phyloP scores from a whole-genome alignment of 768 basidiomycete genomes.

The Galerina marginata region DNA sequence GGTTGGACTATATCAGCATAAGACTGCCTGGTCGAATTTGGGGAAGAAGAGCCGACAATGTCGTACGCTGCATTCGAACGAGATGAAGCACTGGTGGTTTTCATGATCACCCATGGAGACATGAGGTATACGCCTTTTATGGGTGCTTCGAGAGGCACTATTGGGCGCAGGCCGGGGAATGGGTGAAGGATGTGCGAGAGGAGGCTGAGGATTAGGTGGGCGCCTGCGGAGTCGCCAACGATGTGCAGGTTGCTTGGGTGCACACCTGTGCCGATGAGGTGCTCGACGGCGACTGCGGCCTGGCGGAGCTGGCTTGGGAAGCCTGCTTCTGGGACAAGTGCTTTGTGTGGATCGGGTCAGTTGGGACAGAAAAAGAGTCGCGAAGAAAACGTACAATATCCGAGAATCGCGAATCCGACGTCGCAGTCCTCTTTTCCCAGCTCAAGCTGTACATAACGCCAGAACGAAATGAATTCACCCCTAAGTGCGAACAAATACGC shows the following conservation, averaged over 20 bases:
- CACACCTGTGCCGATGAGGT: slow-evolving; percentile 33
- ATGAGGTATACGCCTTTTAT: slow-evolving; percentile 33
- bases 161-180: not conserved
- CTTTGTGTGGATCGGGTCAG: slow-evolving; percentile 5
- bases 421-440: slow-evolving; percentile 1
- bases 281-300: slow-evolving; percentile 31
- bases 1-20: slow-evolving; percentile 1
- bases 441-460: slow-evolving; percentile 18
- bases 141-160: slow-evolving; percentile 1
- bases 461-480: slow-evolving; percentile 12
- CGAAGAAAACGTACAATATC: slow-evolving; percentile 4
- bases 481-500: slow-evolving; percentile 15
- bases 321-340: slow-evolving; percentile 31
- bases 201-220: slow-evolving; percentile 33
- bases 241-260: slow-evolving; percentile 33
- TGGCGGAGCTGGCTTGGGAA: slow-evolving; percentile 38
- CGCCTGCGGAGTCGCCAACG: slow-evolving; percentile 41
- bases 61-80: slow-evolving; percentile 5
- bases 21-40: not conserved
- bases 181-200: slow-evolving; percentile 39
- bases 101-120: slow-evolving; percentile 35
- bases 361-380: not conserved
- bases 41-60: not conserved
- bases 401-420: slow-evolving; percentile 13
- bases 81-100: slow-evolving; percentile 16